Percentiles rank a stretch among this genome's conserved stretches.
These are phyloP conservation scores for Mycena rebaudengoi DNA, from an alignment of 768 basidiomycete species.

Conservation along the genomic window DNA sequence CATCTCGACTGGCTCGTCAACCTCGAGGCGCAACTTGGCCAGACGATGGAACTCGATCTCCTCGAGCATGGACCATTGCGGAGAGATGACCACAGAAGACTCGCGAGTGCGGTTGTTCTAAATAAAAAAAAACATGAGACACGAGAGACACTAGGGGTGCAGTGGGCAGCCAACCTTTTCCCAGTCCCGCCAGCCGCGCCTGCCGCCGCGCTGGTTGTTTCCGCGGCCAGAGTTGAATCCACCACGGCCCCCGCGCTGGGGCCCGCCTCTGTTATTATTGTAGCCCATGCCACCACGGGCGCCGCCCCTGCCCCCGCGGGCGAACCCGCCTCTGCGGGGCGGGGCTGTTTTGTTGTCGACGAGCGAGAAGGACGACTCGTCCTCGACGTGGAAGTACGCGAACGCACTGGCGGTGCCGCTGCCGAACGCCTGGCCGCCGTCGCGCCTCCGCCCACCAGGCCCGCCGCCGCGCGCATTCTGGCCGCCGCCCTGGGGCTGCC, in stretches of 20 bases:
- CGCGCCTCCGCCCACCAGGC: constrained; percentile 68
- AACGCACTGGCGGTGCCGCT: constrained; percentile 92
- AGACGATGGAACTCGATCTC: constrained; percentile 97
- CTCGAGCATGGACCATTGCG: constrained; percentile 94
- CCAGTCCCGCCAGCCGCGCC: constrained; percentile 92
- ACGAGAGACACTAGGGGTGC: too few species aligned
- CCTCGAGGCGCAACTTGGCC: constrained; percentile 90
- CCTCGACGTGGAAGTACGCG: constrained; percentile 97
- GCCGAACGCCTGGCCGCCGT: constrained; percentile 87
- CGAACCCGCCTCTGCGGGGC: constrained; percentile 71
- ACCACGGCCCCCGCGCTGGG: constrained; percentile 54
- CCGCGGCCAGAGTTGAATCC: constrained; percentile 53
- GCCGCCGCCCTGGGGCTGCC: constrained; percentile 54
- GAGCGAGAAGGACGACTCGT: constrained; percentile 95
- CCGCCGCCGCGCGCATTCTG: constrained; percentile 59
- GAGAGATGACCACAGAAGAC: constrained; percentile 91
- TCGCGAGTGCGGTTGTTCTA: constrained; percentile 88
- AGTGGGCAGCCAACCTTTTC: constrained; percentile 71
- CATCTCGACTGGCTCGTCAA: constrained; percentile 92
- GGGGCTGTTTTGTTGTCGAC: constrained; percentile 88
- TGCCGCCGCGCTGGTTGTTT: constrained; percentile 59
- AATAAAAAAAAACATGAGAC: constrained; percentile 14
- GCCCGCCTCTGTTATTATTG: constrained; percentile 50
- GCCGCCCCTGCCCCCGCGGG: constrained; percentile 62
- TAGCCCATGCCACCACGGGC: constrained; percentile 55